Percentiles rank a stretch among this genome's conserved stretches.
Conservation (phyloP, 441 rosid species). For the Capsella rubella region DNA sequence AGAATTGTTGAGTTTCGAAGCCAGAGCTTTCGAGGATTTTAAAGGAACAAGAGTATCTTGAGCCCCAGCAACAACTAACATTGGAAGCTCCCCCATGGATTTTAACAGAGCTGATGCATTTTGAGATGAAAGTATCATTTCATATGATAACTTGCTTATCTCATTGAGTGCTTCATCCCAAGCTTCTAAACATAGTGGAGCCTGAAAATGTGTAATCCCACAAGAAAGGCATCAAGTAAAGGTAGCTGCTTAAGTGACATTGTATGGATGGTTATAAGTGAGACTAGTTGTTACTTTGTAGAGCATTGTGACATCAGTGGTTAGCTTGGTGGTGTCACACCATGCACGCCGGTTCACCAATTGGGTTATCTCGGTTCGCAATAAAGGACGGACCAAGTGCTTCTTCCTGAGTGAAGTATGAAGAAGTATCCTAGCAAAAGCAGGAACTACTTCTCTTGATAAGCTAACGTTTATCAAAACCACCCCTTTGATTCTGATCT, state of each 20-base stretch:
- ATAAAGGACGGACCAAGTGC: constrained; percentile 83
- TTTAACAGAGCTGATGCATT: constrained; percentile 57
- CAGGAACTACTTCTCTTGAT: constrained; percentile 92
- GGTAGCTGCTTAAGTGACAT: background rate
- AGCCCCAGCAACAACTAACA: constrained; percentile 79
- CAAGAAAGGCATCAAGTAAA: background rate
- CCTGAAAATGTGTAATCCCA: constrained; percentile 50
- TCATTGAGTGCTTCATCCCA: constrained; percentile 98
- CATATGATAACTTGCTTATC: constrained; percentile 82
- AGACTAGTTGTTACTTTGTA: constrained; percentile 66
- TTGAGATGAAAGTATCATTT: constrained; percentile 71
- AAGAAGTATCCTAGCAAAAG: constrained; percentile 86
- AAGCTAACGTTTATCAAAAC: constrained; percentile 80
- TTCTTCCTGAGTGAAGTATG: constrained; percentile 88
- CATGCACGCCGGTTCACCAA: constrained; percentile 91
- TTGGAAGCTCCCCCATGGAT: constrained; percentile 72
- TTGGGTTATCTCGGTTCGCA: constrained; percentile 88
- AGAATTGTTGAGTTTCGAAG: constrained; percentile 81
- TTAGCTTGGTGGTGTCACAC: constrained; percentile 83
- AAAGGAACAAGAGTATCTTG: constrained; percentile 83
- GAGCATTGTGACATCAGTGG: constrained; percentile 79
- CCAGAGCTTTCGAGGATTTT: constrained; percentile 77
- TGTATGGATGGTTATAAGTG: background rate
- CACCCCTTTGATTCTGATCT: constrained; percentile 71
- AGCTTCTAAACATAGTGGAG: constrained; percentile 82